Conservation (phyloP, 805 yeast species). For the Spencermartinsiella europaea region DNA sequence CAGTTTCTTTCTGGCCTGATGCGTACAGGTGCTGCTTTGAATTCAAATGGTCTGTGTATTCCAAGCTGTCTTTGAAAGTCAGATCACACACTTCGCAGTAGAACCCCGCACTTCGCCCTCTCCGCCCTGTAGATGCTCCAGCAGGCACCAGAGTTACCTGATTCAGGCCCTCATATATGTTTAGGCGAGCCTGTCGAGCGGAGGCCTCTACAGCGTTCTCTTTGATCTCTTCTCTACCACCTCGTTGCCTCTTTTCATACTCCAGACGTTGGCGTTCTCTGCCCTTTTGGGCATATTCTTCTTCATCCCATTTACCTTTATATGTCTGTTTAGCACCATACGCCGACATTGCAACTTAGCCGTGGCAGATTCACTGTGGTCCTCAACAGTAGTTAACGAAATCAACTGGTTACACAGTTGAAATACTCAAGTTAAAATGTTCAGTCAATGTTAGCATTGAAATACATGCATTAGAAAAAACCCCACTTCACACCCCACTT, state of each 20-base stretch:
- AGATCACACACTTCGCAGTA: conserved; percentile 75
- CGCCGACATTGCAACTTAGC: conserved; percentile 13
- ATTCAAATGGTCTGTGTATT: conserved; percentile 78
- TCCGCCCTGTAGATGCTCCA: conserved; percentile 32
- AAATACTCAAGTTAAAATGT: no score
- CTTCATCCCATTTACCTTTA: conserved; percentile 15
- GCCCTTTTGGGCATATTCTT: conserved; percentile 12
- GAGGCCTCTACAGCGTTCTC: conserved; percentile 22
- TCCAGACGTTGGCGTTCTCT: conserved; percentile 12
- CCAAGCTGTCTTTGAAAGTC: conserved; percentile 76
- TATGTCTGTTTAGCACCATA: conserved; percentile 6
- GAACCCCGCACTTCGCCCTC: conserved; percentile 73
- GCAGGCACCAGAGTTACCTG: conserved; percentile 33
- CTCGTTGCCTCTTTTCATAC: conserved; percentile 11
- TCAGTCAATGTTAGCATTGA: no score
- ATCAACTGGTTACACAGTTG: no score
- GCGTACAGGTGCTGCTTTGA: conserved; percentile 51
- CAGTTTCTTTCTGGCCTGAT: conserved; percentile 36
- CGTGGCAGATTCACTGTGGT: no score
- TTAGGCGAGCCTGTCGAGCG: conserved; percentile 25
- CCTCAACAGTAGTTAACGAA: no score
- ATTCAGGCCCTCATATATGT: conserved; percentile 31
- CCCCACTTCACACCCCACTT: no score
- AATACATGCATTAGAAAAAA: no score
- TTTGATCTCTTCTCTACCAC: conserved; percentile 10